Conservation (phyloP, 495 filamentous ascomycete species). For the Cercophora scortea region DNA sequence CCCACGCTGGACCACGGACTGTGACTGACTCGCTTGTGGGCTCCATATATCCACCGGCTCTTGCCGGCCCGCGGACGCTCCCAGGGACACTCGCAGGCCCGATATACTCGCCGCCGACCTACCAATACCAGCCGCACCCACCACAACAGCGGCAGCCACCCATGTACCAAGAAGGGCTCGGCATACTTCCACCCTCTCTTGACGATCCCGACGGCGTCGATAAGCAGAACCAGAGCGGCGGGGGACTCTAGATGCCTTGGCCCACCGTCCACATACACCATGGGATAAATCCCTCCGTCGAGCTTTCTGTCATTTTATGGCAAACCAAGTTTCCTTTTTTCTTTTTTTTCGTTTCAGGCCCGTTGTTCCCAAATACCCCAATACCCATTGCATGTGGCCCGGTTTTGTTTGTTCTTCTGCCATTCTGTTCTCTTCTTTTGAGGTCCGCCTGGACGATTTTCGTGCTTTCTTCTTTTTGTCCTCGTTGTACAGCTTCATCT, state of each 20-base stretch:
- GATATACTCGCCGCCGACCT: neutral
- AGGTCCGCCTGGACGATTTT: too few species aligned
- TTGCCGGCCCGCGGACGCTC: conserved; percentile 3
- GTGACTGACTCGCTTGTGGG: conserved; percentile 8
- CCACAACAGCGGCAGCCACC: neutral
- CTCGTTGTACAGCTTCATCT: too few species aligned
- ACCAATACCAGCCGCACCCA: neutral
- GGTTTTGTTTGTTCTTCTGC: too few species aligned
- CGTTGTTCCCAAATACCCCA: too few species aligned
- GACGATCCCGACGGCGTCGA: neutral
- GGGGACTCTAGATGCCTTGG: neutral
- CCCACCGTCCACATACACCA: neutral
- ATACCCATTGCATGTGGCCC: too few species aligned
- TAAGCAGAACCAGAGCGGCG: neutral
- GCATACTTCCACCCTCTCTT: neutral
- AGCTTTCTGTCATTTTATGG: too few species aligned
- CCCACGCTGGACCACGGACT: conserved; percentile 16
- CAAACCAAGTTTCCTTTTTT: too few species aligned
- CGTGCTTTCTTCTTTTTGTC: too few species aligned
- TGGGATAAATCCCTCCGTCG: neutral
- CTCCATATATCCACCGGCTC: conserved; percentile 12
- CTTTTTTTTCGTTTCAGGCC: too few species aligned
- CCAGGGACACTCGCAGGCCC: neutral
- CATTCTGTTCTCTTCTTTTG: too few species aligned
- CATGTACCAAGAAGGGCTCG: neutral